Conservation (phyloP, 2,329 filamentous ascomycete genomes). For the Cadophora gregata region DNA sequence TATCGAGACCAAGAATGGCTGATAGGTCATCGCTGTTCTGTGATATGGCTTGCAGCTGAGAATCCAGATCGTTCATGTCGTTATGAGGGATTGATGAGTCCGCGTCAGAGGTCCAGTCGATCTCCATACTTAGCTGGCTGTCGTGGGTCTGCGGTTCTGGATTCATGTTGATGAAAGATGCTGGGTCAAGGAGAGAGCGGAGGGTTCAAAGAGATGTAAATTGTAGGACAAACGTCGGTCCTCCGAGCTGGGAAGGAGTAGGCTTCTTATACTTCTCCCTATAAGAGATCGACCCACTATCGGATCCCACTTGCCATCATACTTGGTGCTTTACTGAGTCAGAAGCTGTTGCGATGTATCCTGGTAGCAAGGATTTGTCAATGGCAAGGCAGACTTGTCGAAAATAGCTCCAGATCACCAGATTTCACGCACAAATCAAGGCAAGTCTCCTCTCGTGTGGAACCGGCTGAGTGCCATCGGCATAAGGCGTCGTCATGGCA, state of each 20-base stretch:
- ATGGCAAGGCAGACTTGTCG: conserved; percentile 15
- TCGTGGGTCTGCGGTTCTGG: conserved; percentile 12
- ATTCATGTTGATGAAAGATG: conserved; percentile 20
- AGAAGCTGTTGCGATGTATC: conserved; percentile 9
- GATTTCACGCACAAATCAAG: conserved; percentile 19
- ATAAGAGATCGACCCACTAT: conserved; percentile 16
- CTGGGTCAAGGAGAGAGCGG: conserved; percentile 5
- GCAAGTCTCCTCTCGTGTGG: conserved; percentile 18
- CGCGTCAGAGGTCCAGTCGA: conserved; percentile 6
- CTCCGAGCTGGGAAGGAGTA: conserved; percentile 15
- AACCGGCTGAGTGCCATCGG: conserved; percentile 13
- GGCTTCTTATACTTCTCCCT: conserved; percentile 22
- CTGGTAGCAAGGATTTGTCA: conserved; percentile 11
- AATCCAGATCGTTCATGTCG: conserved; percentile 10
- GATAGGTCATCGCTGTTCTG: conserved; percentile 11
- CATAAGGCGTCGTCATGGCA: conserved; percentile 19
- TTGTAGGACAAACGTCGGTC: conserved; percentile 12
- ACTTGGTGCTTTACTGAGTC: conserved; percentile 6
- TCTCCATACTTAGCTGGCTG: conserved; percentile 13
- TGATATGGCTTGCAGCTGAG: neutral
- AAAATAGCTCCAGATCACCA: conserved; percentile 21
- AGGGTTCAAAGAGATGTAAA: conserved; percentile 19
- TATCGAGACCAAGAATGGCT: conserved; percentile 4
- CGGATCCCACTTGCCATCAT: conserved; percentile 16
- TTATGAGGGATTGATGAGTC: conserved; percentile 8